These are phyloP conservation scores for Penicillium glabrum DNA, from an alignment of 2,329 filamentous ascomycete species.

Conservation along the genomic window DNA sequence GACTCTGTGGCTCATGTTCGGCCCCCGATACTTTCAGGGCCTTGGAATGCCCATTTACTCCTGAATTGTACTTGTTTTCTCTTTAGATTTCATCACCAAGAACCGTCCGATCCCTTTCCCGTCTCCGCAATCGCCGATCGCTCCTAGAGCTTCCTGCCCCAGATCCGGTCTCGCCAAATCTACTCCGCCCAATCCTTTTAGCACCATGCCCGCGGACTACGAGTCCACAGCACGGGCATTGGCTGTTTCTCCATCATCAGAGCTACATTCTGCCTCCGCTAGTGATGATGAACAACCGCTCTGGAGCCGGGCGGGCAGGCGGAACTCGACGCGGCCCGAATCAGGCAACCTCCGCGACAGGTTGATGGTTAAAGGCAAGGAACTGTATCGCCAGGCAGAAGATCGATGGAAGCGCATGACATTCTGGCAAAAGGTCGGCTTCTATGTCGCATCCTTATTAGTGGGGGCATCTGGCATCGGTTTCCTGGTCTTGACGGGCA, in stretches of 20 bases:
- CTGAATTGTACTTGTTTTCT: background rate
- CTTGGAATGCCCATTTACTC: background rate
- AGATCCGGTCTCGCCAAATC: conserved; percentile 7
- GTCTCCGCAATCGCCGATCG: conserved; percentile 15
- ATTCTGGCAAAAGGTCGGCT: conserved; percentile 61
- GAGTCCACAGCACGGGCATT: conserved; percentile 54
- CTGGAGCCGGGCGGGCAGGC: conserved; percentile 51
- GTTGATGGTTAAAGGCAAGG: conserved; percentile 38
- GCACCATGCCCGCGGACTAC: conserved; percentile 50
- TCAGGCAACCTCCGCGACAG: conserved; percentile 37
- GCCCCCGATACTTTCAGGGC: conserved; percentile 3
- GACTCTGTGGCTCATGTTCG: background rate
- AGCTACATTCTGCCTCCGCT: conserved; percentile 46
- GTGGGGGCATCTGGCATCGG: conserved; percentile 61
- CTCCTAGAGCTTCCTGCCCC: conserved; percentile 4
- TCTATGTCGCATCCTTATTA: conserved; percentile 53
- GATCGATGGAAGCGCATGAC: conserved; percentile 42
- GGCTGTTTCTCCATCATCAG: conserved; percentile 50
- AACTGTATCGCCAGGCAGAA: conserved; percentile 31
- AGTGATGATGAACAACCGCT: conserved; percentile 44
- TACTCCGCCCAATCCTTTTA: background rate
- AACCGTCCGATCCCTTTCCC: background rate
- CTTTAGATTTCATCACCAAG: background rate
- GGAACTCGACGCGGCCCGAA: conserved; percentile 38
- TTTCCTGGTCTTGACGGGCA: conserved; percentile 74